Evolutionary conservation across 2,329 filamentous ascomycete species (phyloP), one percentile per base, ranked within the genome.

Genomic region (Chrysoporthe cubensis): DNA sequence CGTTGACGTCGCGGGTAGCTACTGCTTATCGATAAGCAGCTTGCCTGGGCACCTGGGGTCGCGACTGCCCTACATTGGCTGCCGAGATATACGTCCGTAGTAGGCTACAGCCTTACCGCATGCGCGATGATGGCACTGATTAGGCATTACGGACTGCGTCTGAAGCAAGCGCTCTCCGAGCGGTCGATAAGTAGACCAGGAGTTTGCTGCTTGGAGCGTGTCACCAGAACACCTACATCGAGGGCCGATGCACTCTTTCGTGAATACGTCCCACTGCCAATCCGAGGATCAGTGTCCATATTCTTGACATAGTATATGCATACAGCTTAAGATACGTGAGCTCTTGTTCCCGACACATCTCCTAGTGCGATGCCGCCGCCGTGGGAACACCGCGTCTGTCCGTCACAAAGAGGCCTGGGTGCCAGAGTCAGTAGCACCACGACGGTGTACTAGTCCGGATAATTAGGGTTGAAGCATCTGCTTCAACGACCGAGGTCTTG

Each of bases 241-340:
- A 11, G 26, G 50, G 13, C n/a, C n/a, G 13, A n/a, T 40, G 34
- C 34, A n/a, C 32, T 4, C 32, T 11, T 37, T n/a, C 11, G 3
- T 50, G 2, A 4, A 26, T 26, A 37, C 2, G 21, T 7, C 13
- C 8, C 50, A 34, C 21, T 8, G 16, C 18, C 6, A 13, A 6
- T 58, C 9, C 40, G 18, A 18, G 60, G 48, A 62, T 52, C 43
- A 57, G 67, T 69, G 65, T 67, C 67, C 57, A 65, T 67, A 69
- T 58, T 52, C 34, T 59, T 52, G 62, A 50, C 61, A 65, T 48
- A 52, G 57, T 67, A 65, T 64, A 69, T 65, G 62, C 21, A 67
- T 69, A 46, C 65, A 46, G 34, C 44, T 44, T 69, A 69, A 64
- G 48, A 67, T 69, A 67, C 62, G 66, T 57, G 32, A 34, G 26